These are phyloP conservation scores for Fusarium torreyae DNA, from an alignment of 2,329 filamentous ascomycete species.

Conservation along the genomic window DNA sequence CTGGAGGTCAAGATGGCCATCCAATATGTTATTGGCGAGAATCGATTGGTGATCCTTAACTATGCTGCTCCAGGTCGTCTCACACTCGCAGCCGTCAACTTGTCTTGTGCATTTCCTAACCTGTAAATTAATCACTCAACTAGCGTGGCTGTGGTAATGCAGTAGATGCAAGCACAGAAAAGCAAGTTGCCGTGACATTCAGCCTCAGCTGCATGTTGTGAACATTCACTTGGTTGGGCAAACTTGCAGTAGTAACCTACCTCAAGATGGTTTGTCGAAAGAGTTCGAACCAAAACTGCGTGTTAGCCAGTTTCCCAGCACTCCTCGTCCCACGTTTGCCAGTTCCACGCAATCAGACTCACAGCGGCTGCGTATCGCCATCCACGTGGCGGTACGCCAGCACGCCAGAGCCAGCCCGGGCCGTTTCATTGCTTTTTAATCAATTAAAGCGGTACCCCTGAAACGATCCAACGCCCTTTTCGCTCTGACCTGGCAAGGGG, in stretches of 20 bases:
- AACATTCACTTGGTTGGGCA: constrained; percentile 4
- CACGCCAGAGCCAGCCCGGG: constrained; percentile 28
- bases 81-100: constrained; percentile 35
- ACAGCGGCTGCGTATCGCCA: constrained; percentile 27
- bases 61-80: constrained; percentile 23
- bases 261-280: neutral
- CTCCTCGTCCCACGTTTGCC: constrained; percentile 24
- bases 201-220: constrained; percentile 20
- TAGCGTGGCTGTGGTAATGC: constrained; percentile 33
- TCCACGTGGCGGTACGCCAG: constrained; percentile 47
- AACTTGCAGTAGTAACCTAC: neutral
- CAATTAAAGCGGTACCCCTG: constrained; percentile 27
- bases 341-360: constrained; percentile 11
- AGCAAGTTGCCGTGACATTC: constrained; percentile 33
- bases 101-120: constrained; percentile 11
- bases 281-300: constrained; percentile 9
- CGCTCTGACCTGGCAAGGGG: constrained; percentile 26
- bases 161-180: constrained; percentile 33
- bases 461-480: constrained; percentile 26
- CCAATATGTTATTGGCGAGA: constrained; percentile 28
- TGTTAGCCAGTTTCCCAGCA: constrained; percentile 25
- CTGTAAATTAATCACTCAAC: constrained; percentile 31
- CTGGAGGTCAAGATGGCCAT: constrained; percentile 19
- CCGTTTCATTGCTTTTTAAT: constrained; percentile 38
- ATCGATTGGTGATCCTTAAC: constrained; percentile 29